Evolutionary conservation across 257 asterid genomes (phyloP).

Genomic region (Fraxinus pennsylvanica): DNA sequence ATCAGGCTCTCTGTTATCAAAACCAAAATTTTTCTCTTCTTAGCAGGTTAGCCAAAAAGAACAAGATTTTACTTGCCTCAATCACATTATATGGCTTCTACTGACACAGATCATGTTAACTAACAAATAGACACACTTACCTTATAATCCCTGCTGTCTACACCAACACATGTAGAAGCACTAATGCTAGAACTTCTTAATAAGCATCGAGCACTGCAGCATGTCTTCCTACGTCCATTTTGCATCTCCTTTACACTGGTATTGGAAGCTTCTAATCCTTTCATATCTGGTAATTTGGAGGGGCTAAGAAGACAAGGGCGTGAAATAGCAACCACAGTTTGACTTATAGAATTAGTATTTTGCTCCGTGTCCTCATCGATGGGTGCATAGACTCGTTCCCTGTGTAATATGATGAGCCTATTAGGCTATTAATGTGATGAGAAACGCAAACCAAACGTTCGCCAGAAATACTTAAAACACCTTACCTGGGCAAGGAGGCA

Average conservation of each 20-base stretch:
- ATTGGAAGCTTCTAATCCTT: slow-evolving; percentile 42
- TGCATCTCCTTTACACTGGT: slow-evolving; percentile 37
- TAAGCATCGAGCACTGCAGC: slow-evolving; percentile 81
- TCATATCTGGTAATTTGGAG: slow-evolving; percentile 38
- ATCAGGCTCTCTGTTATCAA: not conserved
- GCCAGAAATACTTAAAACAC: not conserved
- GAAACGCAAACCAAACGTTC: not conserved
- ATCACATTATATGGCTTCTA: not conserved
- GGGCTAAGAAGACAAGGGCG: slow-evolving; percentile 65
- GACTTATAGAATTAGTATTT: slow-evolving; percentile 43
- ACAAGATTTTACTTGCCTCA: not conserved
- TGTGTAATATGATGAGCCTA: slow-evolving; percentile 31
- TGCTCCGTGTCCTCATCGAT: slow-evolving; percentile 64
- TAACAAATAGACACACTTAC: slow-evolving; percentile 35
- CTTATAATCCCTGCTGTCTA: slow-evolving; percentile 58
- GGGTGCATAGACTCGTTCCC: slow-evolving; percentile 85
- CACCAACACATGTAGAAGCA: slow-evolving; percentile 77
- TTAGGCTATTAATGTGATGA: not conserved
- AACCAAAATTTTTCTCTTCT: slow-evolving; percentile 3
- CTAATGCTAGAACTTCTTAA: slow-evolving; percentile 85
- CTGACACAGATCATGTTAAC: not conserved
- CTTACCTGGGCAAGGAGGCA: slow-evolving; percentile 89
- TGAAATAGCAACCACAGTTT: slow-evolving; percentile 44
- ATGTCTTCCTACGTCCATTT: slow-evolving; percentile 47
- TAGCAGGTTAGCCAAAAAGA: not conserved